Evolutionary conservation across 352 stramenopile species (phyloP), one percentile per base, ranked within the genome.

Genomic region (Globisporangium megalacanthum): DNA sequence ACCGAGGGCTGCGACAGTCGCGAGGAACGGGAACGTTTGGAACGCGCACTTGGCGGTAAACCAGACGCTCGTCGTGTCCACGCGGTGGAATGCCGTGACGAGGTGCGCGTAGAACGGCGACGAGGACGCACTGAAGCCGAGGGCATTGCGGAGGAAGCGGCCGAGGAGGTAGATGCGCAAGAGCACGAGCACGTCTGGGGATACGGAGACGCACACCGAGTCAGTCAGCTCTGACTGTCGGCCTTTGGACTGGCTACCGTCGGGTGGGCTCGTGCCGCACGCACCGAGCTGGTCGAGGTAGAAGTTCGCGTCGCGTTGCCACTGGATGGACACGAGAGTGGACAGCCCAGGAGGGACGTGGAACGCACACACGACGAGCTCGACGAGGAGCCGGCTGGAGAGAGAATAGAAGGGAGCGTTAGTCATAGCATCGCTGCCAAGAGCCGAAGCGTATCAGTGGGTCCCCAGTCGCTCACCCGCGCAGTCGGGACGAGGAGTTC

Each of bases 1-100:
- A 8, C 61, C 42, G 10, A 87, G 54, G 31, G 77, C 63, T 37
- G 55, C 54, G 20, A 66, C 60, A 0, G 74, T 73, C 46, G 65
- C 76, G 45, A 70, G 56, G 35, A 84, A 66, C 19, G 77, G 77
- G 44, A 66, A 66, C 36, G 75, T 71, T 49, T 81, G 72, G 60
- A 86, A 83, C 35, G 68, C 63, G 59, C 69, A 84, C 72, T 86
- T 86, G 64, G 70, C 52, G 13, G 74, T 73, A 60, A 86, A 82
- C 77, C 77, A 86, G 36, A 83, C 72, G 1, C 72, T 81, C 19
- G 68, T 70, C n/a, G 82, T 60, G 56, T 86, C 61, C n/a, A 84
- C 66, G 25, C 70, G 72, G 33, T 86, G 72, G 59, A 86, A 76
- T 17, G 71, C 71, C 13, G 70, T 56, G 29, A 83, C 69, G 29